Evolutionary conservation across 2,329 filamentous ascomycete genomes (phyloP).

Genomic region (Uncinocarpus reesii): DNA sequence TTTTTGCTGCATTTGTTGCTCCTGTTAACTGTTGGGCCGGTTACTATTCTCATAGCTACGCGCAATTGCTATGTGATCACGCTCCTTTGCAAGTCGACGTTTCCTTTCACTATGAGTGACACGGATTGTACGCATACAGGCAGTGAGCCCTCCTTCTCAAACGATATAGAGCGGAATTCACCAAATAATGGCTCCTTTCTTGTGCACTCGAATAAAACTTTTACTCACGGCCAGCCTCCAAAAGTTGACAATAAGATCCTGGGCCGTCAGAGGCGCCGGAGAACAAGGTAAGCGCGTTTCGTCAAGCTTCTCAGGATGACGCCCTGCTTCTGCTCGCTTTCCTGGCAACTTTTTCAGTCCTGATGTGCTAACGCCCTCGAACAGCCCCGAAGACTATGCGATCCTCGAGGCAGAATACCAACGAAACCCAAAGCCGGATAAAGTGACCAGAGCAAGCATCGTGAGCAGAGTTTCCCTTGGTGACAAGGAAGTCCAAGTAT

Average conservation of each 20-base stretch:
- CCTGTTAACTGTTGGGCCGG: no score
- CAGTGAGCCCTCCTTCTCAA: constrained; percentile 16
- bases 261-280: constrained; percentile 50
- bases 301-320: not conserved
- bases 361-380: constrained; percentile 13
- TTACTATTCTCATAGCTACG: not conserved
- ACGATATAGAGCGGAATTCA: constrained; percentile 26
- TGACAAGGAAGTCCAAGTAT: constrained; percentile 93
- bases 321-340: no score
- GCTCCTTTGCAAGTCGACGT: not conserved
- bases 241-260: constrained; percentile 51
- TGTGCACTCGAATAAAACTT: constrained; percentile 49
- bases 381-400: constrained; percentile 75
- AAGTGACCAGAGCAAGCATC: constrained; percentile 71
- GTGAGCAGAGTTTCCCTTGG: constrained; percentile 76
- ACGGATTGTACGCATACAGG: constrained; percentile 1
- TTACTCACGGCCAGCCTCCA: constrained; percentile 47
- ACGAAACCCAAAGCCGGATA: constrained; percentile 82
- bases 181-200: constrained; percentile 45
- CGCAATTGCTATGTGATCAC: constrained; percentile 8
- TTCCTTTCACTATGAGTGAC: constrained; percentile 9
- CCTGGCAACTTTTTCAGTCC: not conserved
- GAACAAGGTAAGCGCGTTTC: constrained; percentile 44
- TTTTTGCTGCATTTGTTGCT: not conserved
- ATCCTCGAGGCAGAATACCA: constrained; percentile 78